Conservation (phyloP, 2,329 filamentous ascomycete species). For the Xylaria sp. region DNA sequence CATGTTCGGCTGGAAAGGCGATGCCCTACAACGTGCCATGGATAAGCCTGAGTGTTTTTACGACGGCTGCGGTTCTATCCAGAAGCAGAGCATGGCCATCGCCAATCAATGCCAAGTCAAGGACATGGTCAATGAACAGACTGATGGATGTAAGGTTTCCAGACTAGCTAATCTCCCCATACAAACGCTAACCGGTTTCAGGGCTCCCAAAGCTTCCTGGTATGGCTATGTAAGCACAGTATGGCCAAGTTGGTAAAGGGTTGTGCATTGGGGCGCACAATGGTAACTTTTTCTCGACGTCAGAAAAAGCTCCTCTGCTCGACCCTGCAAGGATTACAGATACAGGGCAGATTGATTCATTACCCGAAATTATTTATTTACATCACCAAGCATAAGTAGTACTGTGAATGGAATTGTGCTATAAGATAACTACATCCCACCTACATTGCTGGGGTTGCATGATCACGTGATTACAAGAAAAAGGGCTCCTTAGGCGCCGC, state of each 20-base stretch:
- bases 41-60: conserved; percentile 53
- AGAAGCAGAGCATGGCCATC: conserved; percentile 42
- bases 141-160: conserved; percentile 44
- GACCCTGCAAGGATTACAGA: not conserved
- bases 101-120: conserved; percentile 43
- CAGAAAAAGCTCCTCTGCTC: not conserved
- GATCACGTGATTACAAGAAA: too few relatives aligned
- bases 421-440: too few relatives aligned
- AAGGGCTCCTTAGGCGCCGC: too few relatives aligned
- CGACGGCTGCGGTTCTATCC: conserved; percentile 44
- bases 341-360: not conserved
- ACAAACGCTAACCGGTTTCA: not conserved
- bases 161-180: not conserved
- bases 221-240: conserved; percentile 26
- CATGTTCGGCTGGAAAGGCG: conserved; percentile 50
- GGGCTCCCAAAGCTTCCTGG: conserved; percentile 33
- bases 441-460: too few relatives aligned
- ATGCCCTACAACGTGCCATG: conserved; percentile 47
- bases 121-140: conserved; percentile 42
- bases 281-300: not conserved
- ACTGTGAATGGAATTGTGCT: too few relatives aligned
- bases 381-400: not conserved
- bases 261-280: not conserved
- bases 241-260: not conserved
- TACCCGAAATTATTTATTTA: not conserved